A percentile compares a stretch with the other conserved stretches of the same genome.
These are phyloP conservation scores for Carex pumila DNA, from an alignment of 176 grass and related monocot species.

Conservation along the genomic window DNA sequence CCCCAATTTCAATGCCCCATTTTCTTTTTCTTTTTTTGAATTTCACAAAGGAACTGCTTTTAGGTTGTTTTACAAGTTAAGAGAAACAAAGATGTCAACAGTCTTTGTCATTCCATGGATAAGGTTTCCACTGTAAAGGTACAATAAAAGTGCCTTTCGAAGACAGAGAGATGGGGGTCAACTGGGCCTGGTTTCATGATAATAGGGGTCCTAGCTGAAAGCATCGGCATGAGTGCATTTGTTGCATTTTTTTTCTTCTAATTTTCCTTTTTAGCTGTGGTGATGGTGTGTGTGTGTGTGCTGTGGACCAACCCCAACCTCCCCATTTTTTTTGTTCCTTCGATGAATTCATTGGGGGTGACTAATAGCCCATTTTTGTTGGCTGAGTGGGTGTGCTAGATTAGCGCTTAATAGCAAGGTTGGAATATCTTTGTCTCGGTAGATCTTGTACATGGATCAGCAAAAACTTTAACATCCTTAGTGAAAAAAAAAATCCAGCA, in stretches of 20 bases:
- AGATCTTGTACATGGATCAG: background rate
- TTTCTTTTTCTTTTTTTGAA: background rate
- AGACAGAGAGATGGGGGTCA: background rate
- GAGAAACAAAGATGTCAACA: background rate
- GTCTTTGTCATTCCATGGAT: background rate
- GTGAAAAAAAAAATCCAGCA: background rate
- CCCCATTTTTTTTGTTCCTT: background rate
- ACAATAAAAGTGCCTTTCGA: background rate
- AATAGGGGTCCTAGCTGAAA: background rate
- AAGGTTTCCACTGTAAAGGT: background rate
- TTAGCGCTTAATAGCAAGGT: background rate
- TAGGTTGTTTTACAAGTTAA: background rate
- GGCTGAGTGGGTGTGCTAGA: background rate
- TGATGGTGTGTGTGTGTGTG: no score
- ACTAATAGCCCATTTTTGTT: background rate
- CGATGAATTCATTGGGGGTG: background rate
- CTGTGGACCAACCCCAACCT: background rate
- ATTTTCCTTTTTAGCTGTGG: no score
- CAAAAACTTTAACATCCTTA: background rate
- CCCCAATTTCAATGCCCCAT: background rate
- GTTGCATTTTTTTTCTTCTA: background rate
- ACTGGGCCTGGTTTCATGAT: background rate
- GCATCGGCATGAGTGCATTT: background rate
- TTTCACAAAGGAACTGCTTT: background rate
- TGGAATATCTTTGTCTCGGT: background rate